Conservation (phyloP, 768 basidiomycete genomes). For the Lepiota brunneoincarnata region DNA sequence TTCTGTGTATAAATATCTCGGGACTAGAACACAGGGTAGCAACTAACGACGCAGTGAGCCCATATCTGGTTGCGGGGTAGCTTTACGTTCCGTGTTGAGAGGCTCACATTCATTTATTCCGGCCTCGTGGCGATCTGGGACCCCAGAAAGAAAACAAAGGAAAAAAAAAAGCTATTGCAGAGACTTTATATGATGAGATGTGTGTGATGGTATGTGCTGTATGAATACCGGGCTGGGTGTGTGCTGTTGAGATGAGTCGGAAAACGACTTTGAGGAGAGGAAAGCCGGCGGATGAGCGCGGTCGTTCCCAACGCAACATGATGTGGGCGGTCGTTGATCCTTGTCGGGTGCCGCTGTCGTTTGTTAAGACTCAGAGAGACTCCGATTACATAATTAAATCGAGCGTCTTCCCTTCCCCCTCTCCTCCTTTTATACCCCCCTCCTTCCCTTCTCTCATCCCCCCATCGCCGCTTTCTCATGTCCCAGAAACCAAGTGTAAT, state of each 20-base stretch:
- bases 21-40: conserved; percentile 20
- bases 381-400: conserved; percentile 11
- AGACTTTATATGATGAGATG: too few species aligned
- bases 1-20: conserved; percentile 68
- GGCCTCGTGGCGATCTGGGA: neutral
- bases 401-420: neutral
- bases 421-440: neutral
- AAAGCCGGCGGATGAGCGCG: neutral
- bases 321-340: conserved; percentile 12
- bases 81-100: neutral
- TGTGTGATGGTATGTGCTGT: conserved; percentile 1
- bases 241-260: neutral
- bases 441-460: neutral
- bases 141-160: conserved; percentile 4
- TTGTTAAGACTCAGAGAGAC: too few species aligned
- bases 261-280: neutral
- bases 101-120: neutral
- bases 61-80: conserved; percentile 4
- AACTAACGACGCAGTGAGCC: conserved; percentile 6
- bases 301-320: conserved; percentile 11
- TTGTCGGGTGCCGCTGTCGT: conserved; percentile 11
- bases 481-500: conserved; percentile 11
- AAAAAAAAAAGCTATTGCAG: too few species aligned
- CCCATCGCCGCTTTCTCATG: neutral
- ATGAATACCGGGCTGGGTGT: too few species aligned